Conservation (phyloP, 1,284 basidiomycete species). For the Vanrija humicola region DNA sequence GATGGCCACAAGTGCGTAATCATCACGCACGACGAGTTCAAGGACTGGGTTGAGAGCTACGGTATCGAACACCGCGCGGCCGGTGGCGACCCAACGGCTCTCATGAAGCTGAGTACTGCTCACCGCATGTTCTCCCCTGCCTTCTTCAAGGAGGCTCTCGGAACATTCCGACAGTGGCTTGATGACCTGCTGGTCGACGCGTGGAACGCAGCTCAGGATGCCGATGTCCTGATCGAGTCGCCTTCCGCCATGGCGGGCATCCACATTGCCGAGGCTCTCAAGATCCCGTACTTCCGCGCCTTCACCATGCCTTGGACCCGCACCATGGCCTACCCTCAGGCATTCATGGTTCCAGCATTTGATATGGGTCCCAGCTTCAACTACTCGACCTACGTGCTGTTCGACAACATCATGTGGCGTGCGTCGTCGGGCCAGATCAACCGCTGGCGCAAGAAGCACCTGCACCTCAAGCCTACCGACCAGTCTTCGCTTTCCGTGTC, state of each 20-base stretch:
- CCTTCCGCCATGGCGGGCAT: conserved; percentile 76
- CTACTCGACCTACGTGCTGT: conserved; percentile 52
- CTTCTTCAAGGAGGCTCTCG: conserved; percentile 71
- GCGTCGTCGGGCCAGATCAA: conserved; percentile 70
- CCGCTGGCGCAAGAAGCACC: conserved; percentile 60
- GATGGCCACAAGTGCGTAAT: conserved; percentile 57
- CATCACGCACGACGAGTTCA: conserved; percentile 63
- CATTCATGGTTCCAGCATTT: conserved; percentile 57
- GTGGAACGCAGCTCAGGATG: conserved; percentile 67
- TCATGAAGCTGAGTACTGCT: conserved; percentile 53
- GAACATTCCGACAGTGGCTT: conserved; percentile 68
- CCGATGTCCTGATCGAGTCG: conserved; percentile 62
- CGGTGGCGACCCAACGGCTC: conserved; percentile 71
- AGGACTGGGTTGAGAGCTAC: conserved; percentile 59
- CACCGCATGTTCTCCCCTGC: conserved; percentile 76
- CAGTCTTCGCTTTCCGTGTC: conserved; percentile 36
- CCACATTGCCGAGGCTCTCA: conserved; percentile 74
- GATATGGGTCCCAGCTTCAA: conserved; percentile 49
- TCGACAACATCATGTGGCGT: conserved; percentile 73
- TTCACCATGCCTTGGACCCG: conserved; percentile 73
- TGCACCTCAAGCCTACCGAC: conserved; percentile 57
- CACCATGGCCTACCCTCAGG: conserved; percentile 63
- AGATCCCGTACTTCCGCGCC: conserved; percentile 62
- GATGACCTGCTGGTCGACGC: conserved; percentile 66
- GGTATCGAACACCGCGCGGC: conserved; percentile 66